Percentiles rank a stretch among this genome's conserved stretches.
Evolutionary conservation across 305 asterid species (phyloP).

Genomic region (Fraxinus latifolia): DNA sequence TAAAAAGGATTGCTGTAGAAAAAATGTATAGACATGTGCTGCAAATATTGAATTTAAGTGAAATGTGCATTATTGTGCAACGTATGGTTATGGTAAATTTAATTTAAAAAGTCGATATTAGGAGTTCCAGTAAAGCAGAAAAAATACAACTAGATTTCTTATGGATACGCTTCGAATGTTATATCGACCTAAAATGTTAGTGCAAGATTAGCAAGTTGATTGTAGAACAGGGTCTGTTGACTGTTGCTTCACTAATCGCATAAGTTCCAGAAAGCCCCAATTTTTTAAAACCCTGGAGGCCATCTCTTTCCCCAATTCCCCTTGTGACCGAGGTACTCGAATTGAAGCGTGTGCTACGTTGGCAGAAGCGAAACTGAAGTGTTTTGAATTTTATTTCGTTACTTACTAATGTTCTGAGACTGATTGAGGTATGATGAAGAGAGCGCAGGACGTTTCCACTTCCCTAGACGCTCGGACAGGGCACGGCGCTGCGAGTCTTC

Average conservation of each 20-base stretch:
- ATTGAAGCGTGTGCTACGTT: slow-evolving; percentile 15
- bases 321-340: slow-evolving; percentile 1
- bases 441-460: slow-evolving; percentile 78
- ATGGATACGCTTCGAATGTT: not conserved
- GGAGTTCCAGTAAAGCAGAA: slow-evolving; percentile 3
- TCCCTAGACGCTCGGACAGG: slow-evolving; percentile 53
- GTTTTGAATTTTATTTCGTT: slow-evolving; percentile 11
- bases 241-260: not conserved
- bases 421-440: slow-evolving; percentile 47
- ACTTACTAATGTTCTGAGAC: slow-evolving; percentile 58
- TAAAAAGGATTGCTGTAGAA: slow-evolving; percentile 6
- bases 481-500: slow-evolving; percentile 60
- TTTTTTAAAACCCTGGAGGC: not conserved
- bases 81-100: not conserved
- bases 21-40: not conserved
- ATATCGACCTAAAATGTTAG: not conserved
- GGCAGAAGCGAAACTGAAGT: not conserved
- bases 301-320: not conserved
- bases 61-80: not conserved
- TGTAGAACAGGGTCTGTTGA: not conserved
- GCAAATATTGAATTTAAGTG: not conserved
- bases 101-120: not conserved
- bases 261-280: not conserved
- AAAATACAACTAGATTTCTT: not conserved
- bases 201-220: not conserved